These are phyloP conservation scores for Maudiozyma turicensis DNA, from an alignment of 805 yeast species.

Conservation along the genomic window DNA sequence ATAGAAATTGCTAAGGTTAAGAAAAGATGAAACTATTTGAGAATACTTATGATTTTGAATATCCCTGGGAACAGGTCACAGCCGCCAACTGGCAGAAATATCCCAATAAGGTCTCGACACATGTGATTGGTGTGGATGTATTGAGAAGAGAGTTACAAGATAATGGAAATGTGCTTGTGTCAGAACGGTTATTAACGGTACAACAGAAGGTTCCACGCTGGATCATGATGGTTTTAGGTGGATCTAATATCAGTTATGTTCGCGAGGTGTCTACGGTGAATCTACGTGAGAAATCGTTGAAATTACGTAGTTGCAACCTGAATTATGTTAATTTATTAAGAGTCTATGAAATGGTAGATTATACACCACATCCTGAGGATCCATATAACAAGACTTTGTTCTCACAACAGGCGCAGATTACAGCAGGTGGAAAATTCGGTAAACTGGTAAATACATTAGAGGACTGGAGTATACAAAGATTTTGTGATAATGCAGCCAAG, in stretches of 20 bases:
- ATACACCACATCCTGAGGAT: conserved; percentile 54
- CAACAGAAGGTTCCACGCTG: conserved; percentile 79
- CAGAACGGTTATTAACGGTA: conserved; percentile 85
- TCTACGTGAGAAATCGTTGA: conserved; percentile 48
- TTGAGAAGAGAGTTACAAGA: conserved; percentile 59
- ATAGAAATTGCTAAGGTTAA: neutral
- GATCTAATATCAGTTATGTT: conserved; percentile 68
- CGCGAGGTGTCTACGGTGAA: conserved; percentile 87
- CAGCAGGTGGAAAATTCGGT: conserved; percentile 67
- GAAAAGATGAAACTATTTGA: conserved; percentile 66
- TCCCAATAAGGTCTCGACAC: conserved; percentile 89
- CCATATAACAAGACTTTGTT: conserved; percentile 50
- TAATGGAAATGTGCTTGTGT: conserved; percentile 45
- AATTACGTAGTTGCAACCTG: conserved; percentile 77
- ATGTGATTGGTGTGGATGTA: conserved; percentile 89
- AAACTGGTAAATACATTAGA: conserved; percentile 74
- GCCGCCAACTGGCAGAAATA: conserved; percentile 96
- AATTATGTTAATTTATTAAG: conserved; percentile 67
- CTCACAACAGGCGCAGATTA: conserved; percentile 76
- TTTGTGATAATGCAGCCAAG: conserved; percentile 72
- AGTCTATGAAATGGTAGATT: conserved; percentile 82
- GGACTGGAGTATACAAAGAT: conserved; percentile 85
- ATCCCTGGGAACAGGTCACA: conserved; percentile 90
- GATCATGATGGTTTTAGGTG: conserved; percentile 69
- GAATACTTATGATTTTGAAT: conserved; percentile 57